Conservation (phyloP, 331 rosid species). For the Malus hybrid region DNA sequence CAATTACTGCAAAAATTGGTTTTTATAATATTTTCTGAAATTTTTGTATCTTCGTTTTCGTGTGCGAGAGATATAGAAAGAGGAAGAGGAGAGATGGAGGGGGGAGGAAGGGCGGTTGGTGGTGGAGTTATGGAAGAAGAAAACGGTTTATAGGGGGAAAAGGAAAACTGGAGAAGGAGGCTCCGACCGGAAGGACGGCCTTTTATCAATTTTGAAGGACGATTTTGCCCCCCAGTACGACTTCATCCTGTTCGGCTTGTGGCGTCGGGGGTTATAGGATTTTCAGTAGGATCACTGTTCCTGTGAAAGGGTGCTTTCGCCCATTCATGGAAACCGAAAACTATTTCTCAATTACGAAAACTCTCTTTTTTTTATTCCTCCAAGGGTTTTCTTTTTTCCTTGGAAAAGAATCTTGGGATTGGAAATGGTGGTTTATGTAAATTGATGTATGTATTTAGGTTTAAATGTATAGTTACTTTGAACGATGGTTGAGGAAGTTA, state of each 20-base stretch:
- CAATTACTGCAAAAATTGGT: not conserved
- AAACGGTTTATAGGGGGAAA: conserved; percentile 15
- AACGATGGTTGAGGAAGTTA: not conserved
- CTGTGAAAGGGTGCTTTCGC: not conserved
- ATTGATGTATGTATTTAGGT: not conserved
- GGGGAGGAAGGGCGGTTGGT: conserved; percentile 30
- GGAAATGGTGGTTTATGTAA: not conserved
- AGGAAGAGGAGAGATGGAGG: conserved; percentile 14
- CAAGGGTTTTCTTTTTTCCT: not conserved
- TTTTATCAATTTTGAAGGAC: no score
- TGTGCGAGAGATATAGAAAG: conserved; percentile 11
- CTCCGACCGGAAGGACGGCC: conserved; percentile 7
- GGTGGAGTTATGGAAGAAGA: conserved; percentile 6
- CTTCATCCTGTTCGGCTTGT: not conserved
- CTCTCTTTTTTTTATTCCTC: not conserved
- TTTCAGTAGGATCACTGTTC: not conserved
- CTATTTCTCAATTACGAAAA: not conserved
- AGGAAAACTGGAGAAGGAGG: not conserved
- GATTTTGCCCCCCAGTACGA: not conserved
- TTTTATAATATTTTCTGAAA: not conserved
- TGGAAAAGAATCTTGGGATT: not conserved
- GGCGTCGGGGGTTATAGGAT: not conserved
- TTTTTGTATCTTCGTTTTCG: not conserved
- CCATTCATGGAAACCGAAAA: not conserved
- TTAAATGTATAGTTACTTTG: not conserved